Conservation (phyloP, 2,329 filamentous ascomycete genomes). For the Lachnellula cervina region DNA sequence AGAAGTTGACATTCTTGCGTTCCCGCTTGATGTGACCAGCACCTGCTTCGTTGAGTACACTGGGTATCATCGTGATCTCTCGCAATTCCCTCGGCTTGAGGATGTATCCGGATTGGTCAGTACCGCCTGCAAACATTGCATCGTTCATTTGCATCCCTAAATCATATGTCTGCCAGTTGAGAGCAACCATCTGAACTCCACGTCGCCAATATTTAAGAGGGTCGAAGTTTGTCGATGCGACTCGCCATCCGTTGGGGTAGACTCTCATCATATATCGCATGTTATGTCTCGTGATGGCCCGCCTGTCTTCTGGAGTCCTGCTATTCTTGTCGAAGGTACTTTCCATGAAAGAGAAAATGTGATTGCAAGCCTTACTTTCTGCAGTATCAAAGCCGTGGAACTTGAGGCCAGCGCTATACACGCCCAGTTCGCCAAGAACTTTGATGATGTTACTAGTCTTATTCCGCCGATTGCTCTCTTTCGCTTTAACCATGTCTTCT, state of each 20-base stretch:
- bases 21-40: conserved; percentile 60
- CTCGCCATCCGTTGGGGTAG: conserved; percentile 77
- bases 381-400: conserved; percentile 74
- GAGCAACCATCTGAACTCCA: conserved; percentile 93
- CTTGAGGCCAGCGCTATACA: conserved; percentile 71
- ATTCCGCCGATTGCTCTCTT: conserved; percentile 52
- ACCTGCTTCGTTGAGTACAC: conserved; percentile 45
- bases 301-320: conserved; percentile 69
- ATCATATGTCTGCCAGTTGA: conserved; percentile 99
- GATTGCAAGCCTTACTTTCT: conserved; percentile 83
- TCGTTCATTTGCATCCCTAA: conserved; percentile 93
- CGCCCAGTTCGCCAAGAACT: conserved; percentile 77
- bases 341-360: conserved; percentile 94
- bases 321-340: conserved; percentile 78
- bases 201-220: conserved; percentile 90
- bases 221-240: conserved; percentile 91
- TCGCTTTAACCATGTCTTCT: conserved; percentile 46
- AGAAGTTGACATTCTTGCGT: conserved; percentile 78
- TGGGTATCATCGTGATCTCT: conserved; percentile 58
- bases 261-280: conserved; percentile 88
- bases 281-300: conserved; percentile 81
- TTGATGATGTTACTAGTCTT: conserved; percentile 81
- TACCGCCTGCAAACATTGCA: conserved; percentile 92
- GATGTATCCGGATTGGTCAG: conserved; percentile 85
- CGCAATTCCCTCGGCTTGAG: conserved; percentile 86